Evolutionary conservation across 352 stramenopile species (phyloP), one percentile per base, ranked within the genome.

Genomic region (Globisporangium spiculum): DNA sequence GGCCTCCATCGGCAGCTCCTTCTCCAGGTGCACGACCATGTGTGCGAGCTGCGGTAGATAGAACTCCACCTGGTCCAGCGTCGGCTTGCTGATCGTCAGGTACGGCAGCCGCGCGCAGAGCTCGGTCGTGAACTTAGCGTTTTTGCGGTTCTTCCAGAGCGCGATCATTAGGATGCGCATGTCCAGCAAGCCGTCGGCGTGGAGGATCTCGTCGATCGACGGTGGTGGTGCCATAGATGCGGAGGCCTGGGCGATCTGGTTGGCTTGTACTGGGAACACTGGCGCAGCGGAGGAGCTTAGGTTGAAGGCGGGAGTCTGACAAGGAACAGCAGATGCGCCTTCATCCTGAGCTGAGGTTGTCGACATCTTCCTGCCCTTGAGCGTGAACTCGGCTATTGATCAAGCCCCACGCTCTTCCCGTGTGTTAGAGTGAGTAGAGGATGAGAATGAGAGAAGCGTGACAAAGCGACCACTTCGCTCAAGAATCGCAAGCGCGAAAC

Each of bases 1-100:
- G 24, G 81, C 76, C 26, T 82, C 80, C 70, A 91, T 90, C 1
- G 87, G 83, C 16, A 93, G 72, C 69, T 94, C 83, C n/a, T 78
- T 78, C 44, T 94, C 87, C 5, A 94, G 70, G 63, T 94, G 85
- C 57, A 94, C 78, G 14, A 93, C 83, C 84, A 94, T 93, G 75
- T 94, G 87, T 9, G 84, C 82, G 32, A 94, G 77, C 70, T 94
- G 87, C 3, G 87, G 87, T 12, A 94, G 67, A 60, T 88, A 93
- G 68, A 94, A 91, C 60, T 94, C 87, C 22, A 88, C 83, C 60
- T 94, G 80, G 54, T 94, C 84, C 60, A 94, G 67, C 59, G 80
- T 87, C 27, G 77, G 57, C 30, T 75, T 76, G 14, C 69, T 84
- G 54, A 91, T 75, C 20, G 67, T 74, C 63, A 91, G 71, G 8